Conservation (phyloP, 306 rosid species). For the Alnus rubra region DNA sequence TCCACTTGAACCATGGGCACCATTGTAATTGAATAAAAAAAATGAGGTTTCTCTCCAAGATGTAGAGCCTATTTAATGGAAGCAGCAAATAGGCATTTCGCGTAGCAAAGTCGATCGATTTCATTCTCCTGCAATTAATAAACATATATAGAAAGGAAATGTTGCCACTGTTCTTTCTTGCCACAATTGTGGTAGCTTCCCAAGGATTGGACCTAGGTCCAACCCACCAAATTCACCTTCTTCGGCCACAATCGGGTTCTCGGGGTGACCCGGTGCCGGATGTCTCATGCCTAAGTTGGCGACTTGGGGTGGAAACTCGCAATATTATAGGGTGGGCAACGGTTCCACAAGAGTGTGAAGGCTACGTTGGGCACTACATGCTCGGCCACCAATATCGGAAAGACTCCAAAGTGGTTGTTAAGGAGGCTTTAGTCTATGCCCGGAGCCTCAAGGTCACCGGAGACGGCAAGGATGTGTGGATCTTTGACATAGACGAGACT, state of each 20-base stretch:
- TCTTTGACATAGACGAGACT: conserved; percentile 63
- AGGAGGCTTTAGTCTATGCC: conserved; percentile 31
- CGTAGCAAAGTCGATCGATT: background rate
- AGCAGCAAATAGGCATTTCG: background rate
- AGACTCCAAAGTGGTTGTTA: conserved; percentile 42
- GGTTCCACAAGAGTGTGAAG: conserved; percentile 40
- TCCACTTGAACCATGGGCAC: background rate
- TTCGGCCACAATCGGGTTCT: conserved; percentile 19
- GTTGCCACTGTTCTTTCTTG: conserved; percentile 19
- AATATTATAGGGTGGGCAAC: conserved; percentile 40
- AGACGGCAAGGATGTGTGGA: conserved; percentile 33
- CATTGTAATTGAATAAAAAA: background rate
- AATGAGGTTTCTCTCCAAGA: background rate
- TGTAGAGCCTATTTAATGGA: conserved; percentile 9
- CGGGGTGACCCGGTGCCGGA: conserved; percentile 25
- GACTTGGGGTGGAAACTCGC: conserved; percentile 58
- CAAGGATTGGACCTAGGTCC: conserved; percentile 14
- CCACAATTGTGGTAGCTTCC: conserved; percentile 14
- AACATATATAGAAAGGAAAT: background rate
- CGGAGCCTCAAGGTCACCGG: conserved; percentile 15
- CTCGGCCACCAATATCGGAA: conserved; percentile 36
- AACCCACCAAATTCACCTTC: conserved; percentile 38
- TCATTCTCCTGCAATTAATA: background rate
- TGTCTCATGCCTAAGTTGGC: conserved; percentile 54
- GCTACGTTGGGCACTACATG: conserved; percentile 52